phyloP scores from a whole-genome alignment of 1,284 basidiomycete genomes.

The Anthracocystis panici-leucophaei region DNA sequence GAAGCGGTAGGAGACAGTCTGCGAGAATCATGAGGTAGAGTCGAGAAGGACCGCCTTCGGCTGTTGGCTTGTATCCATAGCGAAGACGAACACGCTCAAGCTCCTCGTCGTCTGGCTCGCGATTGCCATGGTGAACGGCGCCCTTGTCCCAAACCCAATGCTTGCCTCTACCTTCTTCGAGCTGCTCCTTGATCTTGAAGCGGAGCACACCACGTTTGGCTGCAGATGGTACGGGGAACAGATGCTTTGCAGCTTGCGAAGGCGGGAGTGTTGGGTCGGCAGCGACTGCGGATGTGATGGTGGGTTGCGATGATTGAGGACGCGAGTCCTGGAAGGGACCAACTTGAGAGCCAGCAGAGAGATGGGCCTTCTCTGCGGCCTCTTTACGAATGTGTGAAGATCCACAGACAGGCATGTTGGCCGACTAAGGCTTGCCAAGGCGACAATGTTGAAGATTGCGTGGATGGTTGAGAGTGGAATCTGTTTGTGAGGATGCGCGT shows the following conservation, averaged over 20 bases:
- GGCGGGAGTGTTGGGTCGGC: conserved; percentile 56
- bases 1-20: conserved; percentile 61
- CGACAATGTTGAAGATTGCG: neutral
- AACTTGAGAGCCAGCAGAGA: conserved; percentile 44
- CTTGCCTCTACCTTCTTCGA: conserved; percentile 60
- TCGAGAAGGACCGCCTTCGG: conserved; percentile 57
- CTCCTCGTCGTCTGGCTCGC: conserved; percentile 63
- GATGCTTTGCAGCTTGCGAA: conserved; percentile 50
- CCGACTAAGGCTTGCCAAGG: neutral
- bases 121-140: conserved; percentile 57
- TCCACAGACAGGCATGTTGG: conserved; percentile 47
- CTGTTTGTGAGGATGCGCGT: neutral
- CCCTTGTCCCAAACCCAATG: conserved; percentile 68
- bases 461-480: neutral
- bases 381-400: conserved; percentile 31
- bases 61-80: conserved; percentile 57
- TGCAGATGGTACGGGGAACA: conserved; percentile 58
- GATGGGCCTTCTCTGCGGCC: conserved; percentile 40
- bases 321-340: conserved; percentile 39
- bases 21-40: conserved; percentile 68
- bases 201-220: conserved; percentile 57
- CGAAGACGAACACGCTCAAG: conserved; percentile 53
- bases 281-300: conserved; percentile 65
- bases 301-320: conserved; percentile 49
- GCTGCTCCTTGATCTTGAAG: conserved; percentile 64